Evolutionary conservation across 163 green algal species (phyloP), one percentile per base, ranked within the genome.

Genomic region (Scenedesmus sp.): DNA sequence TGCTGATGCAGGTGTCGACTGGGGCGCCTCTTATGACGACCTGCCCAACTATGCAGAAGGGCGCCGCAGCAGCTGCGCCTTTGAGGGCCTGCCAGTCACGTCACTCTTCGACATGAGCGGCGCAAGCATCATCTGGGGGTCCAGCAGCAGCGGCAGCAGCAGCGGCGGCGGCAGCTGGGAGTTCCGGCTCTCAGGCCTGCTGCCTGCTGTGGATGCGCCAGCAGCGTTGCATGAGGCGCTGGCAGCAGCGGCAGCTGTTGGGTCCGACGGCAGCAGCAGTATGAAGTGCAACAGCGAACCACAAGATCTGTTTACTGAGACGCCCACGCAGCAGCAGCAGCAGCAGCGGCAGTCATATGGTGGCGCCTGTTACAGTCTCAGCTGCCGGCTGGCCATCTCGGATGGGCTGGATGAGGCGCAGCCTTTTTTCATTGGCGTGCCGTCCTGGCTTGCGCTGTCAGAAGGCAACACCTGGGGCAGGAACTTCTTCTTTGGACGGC

Each of bases 401-500:
- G 86, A 91, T 84, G 86, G 86, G 20, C 61, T 91, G 30, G 86
- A 91, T 53, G 78, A 79, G 2, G 61, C n/a, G 3, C 86, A 91
- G 76, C 86, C 86, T 0, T 91, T 91, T 35, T 91, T 53, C 56
- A 44, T 91, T 56, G 86, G 86, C 7, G 78, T 91, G 26, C 86
- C 86, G 1, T 20, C 44, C 18, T 91, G 86, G 86, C 86, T 91
- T 2, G 51, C 51, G 2, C 86, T 91, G 5, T 91, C 86, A 22
- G 49, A 78, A 16, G 78, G 81, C 35, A 80, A 91, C 73, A 73
- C 49, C 0, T 91, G 73, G 49, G 73, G 86, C 73, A 83, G 86
- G 35, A 86, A 86, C 73, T 86, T 51, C 46, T 86, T 91, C 72
- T 86, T 91, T 80, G 86, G 53, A 0, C 30, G 35, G 7, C 40